Conservation (phyloP, 495 filamentous ascomycete genomes). For the Penicillium pulvis region DNA sequence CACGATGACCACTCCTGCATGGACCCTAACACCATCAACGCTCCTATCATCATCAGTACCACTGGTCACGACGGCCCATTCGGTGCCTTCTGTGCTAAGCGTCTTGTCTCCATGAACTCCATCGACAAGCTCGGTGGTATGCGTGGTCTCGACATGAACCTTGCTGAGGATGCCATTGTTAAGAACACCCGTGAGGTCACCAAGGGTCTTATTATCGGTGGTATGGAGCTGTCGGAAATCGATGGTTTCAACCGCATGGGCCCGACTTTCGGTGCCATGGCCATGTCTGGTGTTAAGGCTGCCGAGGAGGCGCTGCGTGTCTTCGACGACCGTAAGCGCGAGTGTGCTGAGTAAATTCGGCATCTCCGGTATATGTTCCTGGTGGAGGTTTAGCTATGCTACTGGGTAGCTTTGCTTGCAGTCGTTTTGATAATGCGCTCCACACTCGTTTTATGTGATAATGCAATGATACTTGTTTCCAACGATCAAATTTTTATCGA, state of each 20-base stretch:
- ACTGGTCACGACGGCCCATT: slow-evolving; percentile 91
- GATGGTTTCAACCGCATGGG: slow-evolving; percentile 89
- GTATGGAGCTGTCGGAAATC: slow-evolving; percentile 90
- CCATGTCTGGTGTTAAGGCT: slow-evolving; percentile 79
- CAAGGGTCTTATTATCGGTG: slow-evolving; percentile 85
- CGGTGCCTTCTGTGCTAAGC: slow-evolving; percentile 85
- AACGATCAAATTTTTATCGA: background rate
- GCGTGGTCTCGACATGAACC: slow-evolving; percentile 88
- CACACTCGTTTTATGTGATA: slow-evolving; percentile 28
- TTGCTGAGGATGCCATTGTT: slow-evolving; percentile 87
- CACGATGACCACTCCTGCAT: slow-evolving; percentile 93
- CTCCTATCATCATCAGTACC: slow-evolving; percentile 79
- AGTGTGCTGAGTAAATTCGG: slow-evolving; percentile 51
- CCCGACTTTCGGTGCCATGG: slow-evolving; percentile 82
- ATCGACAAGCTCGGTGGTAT: slow-evolving; percentile 85
- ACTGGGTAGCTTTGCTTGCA: slow-evolving; percentile 8
- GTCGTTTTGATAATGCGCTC: slow-evolving; percentile 19
- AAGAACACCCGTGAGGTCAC: slow-evolving; percentile 85
- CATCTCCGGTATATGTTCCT: background rate
- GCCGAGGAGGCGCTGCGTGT: slow-evolving; percentile 80
- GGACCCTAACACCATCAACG: slow-evolving; percentile 96
- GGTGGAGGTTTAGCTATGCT: slow-evolving; percentile 12
- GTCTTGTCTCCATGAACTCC: slow-evolving; percentile 77
- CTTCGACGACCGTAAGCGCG: slow-evolving; percentile 71
- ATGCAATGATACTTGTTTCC: slow-evolving; percentile 2